Evolutionary conservation across 2,329 filamentous ascomycete genomes (phyloP).

Genomic region (Cladorrhinum sp.): DNA sequence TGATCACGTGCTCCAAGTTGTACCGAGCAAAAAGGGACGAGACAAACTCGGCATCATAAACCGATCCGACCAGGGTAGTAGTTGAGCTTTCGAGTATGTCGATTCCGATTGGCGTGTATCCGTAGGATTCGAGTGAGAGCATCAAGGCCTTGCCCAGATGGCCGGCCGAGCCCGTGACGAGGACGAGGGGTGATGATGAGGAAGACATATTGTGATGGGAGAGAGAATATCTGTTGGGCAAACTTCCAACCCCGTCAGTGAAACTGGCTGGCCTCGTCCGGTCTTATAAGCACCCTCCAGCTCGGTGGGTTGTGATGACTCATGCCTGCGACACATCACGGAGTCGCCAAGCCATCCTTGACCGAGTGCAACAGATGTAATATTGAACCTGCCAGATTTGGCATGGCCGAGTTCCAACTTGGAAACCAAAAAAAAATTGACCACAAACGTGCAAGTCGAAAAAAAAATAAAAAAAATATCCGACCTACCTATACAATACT

Average conservation of each 20-base stretch:
- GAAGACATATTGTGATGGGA: background rate
- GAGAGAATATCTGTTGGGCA: too few relatives aligned
- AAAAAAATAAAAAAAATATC: background rate
- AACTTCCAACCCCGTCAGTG: too few relatives aligned
- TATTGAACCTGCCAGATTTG: background rate
- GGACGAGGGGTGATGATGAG: conserved; percentile 28
- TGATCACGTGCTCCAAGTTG: conserved; percentile 39
- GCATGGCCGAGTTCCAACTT: too few relatives aligned
- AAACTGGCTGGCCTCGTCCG: too few relatives aligned
- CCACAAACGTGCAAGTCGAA: background rate
- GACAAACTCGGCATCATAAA: conserved; percentile 37
- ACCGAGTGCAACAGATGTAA: too few relatives aligned
- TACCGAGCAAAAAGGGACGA: conserved; percentile 31
- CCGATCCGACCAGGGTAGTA: conserved; percentile 37
- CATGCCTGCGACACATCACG: too few relatives aligned
- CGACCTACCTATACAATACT: too few relatives aligned
- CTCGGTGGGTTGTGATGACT: too few relatives aligned
- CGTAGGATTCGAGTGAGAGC: conserved; percentile 39
- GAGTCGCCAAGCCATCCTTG: too few relatives aligned
- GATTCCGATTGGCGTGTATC: conserved; percentile 42
- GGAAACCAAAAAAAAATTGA: too few relatives aligned
- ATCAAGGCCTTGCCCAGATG: conserved; percentile 47
- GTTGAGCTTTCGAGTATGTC: conserved; percentile 39
- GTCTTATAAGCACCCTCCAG: background rate
- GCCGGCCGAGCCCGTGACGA: conserved; percentile 46